Base-by-base conservation (phyloP, 2,329 filamentous ascomycete genomes). In the Orbilia oligospora region DNA sequence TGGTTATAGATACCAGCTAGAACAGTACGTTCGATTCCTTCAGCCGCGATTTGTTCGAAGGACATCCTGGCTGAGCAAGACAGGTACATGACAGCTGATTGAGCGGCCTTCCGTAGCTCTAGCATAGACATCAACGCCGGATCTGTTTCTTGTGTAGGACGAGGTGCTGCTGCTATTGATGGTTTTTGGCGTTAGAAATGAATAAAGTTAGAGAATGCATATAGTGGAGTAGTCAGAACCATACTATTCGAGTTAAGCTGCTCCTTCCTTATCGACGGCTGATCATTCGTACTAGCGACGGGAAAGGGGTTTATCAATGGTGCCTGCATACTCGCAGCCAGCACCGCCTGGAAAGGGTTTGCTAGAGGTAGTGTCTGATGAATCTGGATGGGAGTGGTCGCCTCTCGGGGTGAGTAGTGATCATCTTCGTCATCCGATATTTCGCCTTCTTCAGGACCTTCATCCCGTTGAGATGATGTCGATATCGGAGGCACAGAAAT, bases 41-140 rank as follows among this genome's bases (percentile, higher is more conserved):
- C 92, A 10, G 90, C 87, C 12, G 94, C 86, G 71, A 95, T 91
- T 76, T 93, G 88, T 69, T 91, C 87, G 82, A 91, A 97, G 20
- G 89, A 89, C 73, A 97, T 89, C 61, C 93, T 91, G 76, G 92
- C 83, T 0, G 87, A 86, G 85, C 86, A 88, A 44, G 76, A 64
- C 2, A 94, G 85, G 44, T 89, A 87, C 33, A 93, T 84, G 46
- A 94, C 89, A 3, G 92, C 91, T 24, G 89, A 88, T 82, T 90
- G 88, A 0, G 92, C 92, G 80, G 88, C 86, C 79, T 88, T 89
- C 68, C 86, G 88, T 36, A 76, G 22, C 14, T 80, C 75, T 56
- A 41, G 46, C 14, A 79, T 55, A 8, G 51, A 22, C 49, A 77
- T 67, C 3, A 24, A 6, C 18, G 27, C 12, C 9, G 53, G 61